Conservation (phyloP, 345 rosid species). For the Salix arbutifolia region DNA sequence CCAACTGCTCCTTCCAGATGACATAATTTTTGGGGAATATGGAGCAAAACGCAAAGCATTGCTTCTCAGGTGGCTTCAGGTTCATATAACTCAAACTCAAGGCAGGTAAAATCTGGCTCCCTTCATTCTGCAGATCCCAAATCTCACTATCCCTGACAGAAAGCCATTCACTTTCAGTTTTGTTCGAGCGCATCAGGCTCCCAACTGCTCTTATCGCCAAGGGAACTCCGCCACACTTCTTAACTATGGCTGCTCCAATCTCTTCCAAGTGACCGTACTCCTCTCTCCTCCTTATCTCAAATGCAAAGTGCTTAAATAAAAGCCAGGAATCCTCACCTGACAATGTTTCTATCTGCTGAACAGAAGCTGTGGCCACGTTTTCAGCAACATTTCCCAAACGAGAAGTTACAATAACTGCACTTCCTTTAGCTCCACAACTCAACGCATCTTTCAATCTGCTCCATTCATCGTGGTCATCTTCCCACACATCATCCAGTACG, state of each 20-base stretch:
- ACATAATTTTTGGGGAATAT: background rate
- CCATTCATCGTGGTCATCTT: background rate
- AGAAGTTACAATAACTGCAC: background rate
- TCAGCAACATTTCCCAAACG: background rate
- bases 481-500: slow-evolving; percentile 2
- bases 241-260: slow-evolving; percentile 4
- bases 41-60: slow-evolving; percentile 7
- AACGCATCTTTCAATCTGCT: background rate
- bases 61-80: background rate
- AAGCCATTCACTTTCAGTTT: background rate
- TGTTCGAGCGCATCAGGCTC: slow-evolving; percentile 6
- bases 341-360: background rate
- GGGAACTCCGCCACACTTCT: slow-evolving; percentile 15
- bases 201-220: slow-evolving; percentile 4
- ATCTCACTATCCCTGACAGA: slow-evolving; percentile 7
- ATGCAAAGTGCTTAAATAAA: slow-evolving; percentile 1
- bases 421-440: background rate
- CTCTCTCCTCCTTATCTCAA: background rate
- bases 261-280: background rate
- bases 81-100: slow-evolving; percentile 4
- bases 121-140: slow-evolving; percentile 8
- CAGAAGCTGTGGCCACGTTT: background rate
- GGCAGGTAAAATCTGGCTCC: background rate
- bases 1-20: background rate
- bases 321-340: slow-evolving; percentile 8